A percentile compares a stretch with the other conserved stretches of the same genome.
Conservation (phyloP, 2,329 filamentous ascomycete genomes). For the Aspergillus sp. region DNA sequence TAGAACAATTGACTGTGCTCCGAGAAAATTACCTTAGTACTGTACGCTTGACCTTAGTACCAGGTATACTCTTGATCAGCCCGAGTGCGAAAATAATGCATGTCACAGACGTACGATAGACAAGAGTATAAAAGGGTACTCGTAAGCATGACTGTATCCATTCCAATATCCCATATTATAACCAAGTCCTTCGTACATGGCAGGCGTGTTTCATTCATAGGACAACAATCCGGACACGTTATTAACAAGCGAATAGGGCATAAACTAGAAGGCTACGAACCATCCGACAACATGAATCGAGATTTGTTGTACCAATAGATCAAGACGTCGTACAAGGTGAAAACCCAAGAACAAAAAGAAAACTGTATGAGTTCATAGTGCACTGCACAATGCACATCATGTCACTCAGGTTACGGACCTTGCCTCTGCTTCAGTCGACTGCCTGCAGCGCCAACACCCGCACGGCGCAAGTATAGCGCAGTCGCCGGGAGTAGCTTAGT, state of each 20-base stretch:
- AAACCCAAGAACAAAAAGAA: not conserved
- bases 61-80: too few species aligned
- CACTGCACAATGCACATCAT: not conserved
- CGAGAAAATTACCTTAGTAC: too few species aligned
- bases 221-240: not conserved
- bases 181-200: too few species aligned
- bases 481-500: not conserved
- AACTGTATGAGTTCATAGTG: not conserved
- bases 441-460: not conserved
- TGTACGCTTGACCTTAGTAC: too few species aligned
- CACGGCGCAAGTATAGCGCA: not conserved
- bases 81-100: too few species aligned
- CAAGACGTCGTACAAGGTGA: not conserved
- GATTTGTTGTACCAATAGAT: not conserved
- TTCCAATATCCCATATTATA: too few species aligned
- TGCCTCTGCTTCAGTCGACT: too few species aligned
- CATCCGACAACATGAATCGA: not conserved
- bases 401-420: not conserved
- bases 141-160: too few species aligned
- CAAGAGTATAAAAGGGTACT: too few species aligned
- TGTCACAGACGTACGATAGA: too few species aligned
- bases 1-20: too few species aligned
- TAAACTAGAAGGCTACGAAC: not conserved
- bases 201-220: too few species aligned
- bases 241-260: not conserved